Evolutionary conservation across 176 grass and related monocot genomes (phyloP).

Genomic region (Oryza nivara): DNA sequence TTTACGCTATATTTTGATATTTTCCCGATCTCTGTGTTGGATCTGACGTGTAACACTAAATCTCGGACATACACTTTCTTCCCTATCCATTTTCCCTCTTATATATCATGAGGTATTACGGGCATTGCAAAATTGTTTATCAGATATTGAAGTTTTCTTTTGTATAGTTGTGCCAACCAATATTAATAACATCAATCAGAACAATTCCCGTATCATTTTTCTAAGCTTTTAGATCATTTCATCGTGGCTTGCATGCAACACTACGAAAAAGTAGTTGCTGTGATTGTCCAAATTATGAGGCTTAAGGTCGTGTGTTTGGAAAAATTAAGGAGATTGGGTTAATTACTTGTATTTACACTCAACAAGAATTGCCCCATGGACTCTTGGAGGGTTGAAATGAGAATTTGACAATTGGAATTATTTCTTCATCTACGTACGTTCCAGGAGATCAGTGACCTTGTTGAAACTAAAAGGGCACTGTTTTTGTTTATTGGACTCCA

Average conservation of each 20-base stretch:
- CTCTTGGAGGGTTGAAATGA: constrained; percentile 24
- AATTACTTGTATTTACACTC: constrained; percentile 23
- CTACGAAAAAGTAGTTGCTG: constrained; percentile 36
- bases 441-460: constrained; percentile 12
- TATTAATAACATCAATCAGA: constrained; percentile 18
- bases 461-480: constrained; percentile 6
- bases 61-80: not conserved
- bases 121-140: not conserved
- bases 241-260: constrained; percentile 34
- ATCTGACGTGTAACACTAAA: constrained; percentile 47
- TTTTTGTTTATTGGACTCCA: not conserved
- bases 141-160: constrained; percentile 36
- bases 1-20: not conserved
- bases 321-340: not conserved
- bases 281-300: not conserved
- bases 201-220: not conserved
- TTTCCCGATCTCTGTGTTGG: constrained; percentile 29
- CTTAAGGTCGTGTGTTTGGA: not conserved
- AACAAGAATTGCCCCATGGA: constrained; percentile 18
- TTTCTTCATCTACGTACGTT: constrained; percentile 18
- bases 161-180: constrained; percentile 24
- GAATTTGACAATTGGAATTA: not conserved
- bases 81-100: not conserved
- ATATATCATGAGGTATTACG: not conserved
- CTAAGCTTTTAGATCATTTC: constrained; percentile 33